Percentiles rank a stretch among this genome's conserved stretches.
Conservation (phyloP, 2,329 filamentous ascomycete species). For the Niveomyces coronatus region DNA sequence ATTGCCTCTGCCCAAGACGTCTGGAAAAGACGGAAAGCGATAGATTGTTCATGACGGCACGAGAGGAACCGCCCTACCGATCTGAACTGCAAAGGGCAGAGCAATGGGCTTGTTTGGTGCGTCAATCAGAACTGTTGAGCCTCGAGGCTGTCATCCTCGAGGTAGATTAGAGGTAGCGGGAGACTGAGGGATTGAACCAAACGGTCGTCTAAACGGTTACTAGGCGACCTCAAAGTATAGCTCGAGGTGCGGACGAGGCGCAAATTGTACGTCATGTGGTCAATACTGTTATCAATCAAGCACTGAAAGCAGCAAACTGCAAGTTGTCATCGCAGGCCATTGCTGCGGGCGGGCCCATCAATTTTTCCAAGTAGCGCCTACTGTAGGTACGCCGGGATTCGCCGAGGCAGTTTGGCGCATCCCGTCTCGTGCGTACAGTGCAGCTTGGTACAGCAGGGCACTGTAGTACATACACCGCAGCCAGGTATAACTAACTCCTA, state of each 20-base stretch:
- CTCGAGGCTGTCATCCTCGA: constrained; percentile 7
- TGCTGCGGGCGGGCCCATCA: too few species aligned
- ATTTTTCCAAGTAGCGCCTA: too few species aligned
- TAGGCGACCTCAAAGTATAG: background rate
- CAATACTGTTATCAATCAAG: too few species aligned
- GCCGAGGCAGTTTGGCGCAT: too few species aligned
- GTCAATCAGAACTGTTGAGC: constrained; percentile 1
- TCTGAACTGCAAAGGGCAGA: background rate
- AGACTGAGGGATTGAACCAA: background rate
- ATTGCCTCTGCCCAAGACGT: constrained; percentile 28
- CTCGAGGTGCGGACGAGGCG: too few species aligned
- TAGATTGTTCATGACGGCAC: constrained; percentile 32
- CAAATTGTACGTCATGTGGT: background rate
- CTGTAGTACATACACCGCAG: too few species aligned
- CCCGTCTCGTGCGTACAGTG: too few species aligned
- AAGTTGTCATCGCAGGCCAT: too few species aligned
- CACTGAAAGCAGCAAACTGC: too few species aligned
- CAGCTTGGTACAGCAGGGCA: too few species aligned
- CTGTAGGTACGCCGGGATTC: too few species aligned
- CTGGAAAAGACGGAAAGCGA: constrained; percentile 27
- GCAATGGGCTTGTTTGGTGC: background rate
- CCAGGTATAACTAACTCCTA: too few species aligned
- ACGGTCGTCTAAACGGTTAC: background rate
- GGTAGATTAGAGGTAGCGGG: background rate
- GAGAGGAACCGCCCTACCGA: background rate